phyloP scores from a whole-genome alignment of 2,329 filamentous ascomycete species.

The Alternaria arborescens region DNA sequence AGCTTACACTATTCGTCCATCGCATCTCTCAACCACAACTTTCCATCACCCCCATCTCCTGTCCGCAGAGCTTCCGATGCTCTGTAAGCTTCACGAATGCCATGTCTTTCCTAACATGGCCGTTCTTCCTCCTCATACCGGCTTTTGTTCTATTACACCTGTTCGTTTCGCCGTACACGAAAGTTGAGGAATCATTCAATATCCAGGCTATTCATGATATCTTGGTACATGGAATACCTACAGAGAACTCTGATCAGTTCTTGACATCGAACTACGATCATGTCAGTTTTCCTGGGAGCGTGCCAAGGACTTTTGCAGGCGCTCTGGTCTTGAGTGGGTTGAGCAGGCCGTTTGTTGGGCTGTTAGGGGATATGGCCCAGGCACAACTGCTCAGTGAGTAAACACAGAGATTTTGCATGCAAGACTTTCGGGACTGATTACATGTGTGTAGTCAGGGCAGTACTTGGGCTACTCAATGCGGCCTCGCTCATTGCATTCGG shows the following conservation, averaged over 20 bases:
- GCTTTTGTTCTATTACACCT: slow-evolving; percentile 68
- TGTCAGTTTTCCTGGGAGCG: slow-evolving; percentile 86
- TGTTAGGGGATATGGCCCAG: slow-evolving; percentile 66
- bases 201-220: slow-evolving; percentile 94
- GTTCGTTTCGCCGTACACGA: slow-evolving; percentile 82
- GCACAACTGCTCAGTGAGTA: slow-evolving; percentile 64
- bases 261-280: slow-evolving; percentile 81
- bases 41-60: slow-evolving; percentile 1
- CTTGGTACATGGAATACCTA: slow-evolving; percentile 78
- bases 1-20: slow-evolving; percentile 6
- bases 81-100: slow-evolving; percentile 2
- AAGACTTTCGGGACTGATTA: slow-evolving; percentile 6
- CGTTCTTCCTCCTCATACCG: slow-evolving; percentile 45
- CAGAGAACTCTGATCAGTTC: slow-evolving; percentile 60
- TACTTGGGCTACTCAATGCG: slow-evolving; percentile 81
- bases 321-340: slow-evolving; percentile 77
- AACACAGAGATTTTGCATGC: background rate
- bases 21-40: background rate
- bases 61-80: background rate
- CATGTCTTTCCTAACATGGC: slow-evolving; percentile 37
- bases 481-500: slow-evolving; percentile 72
- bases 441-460: slow-evolving; percentile 67
- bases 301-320: slow-evolving; percentile 90
- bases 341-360: slow-evolving; percentile 70
- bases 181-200: slow-evolving; percentile 99